Percentiles rank a stretch among this genome's conserved stretches.
These are phyloP conservation scores for Rhizoctonia solani DNA, from an alignment of 1,284 basidiomycete species.

Conservation along the genomic window DNA sequence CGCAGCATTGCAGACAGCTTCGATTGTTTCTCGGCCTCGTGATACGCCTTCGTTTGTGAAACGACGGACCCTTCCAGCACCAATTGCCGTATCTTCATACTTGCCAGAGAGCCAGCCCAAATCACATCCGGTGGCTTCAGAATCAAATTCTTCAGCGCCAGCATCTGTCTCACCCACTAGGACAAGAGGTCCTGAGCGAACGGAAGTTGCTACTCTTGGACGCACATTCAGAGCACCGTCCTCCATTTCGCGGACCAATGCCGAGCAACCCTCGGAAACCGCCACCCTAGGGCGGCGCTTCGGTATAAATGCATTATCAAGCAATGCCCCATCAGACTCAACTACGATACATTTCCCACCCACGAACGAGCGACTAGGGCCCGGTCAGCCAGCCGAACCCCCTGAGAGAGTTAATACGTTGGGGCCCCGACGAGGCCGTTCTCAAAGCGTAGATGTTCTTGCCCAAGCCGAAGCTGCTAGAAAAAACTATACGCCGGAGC, in stretches of 20 bases:
- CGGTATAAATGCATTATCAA: constrained; percentile 26
- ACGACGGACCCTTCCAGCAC: constrained; percentile 25
- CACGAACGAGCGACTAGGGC: background rate
- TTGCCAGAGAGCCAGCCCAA: constrained; percentile 2
- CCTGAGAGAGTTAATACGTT: constrained; percentile 26
- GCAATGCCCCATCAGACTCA: background rate
- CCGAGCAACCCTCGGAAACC: constrained; percentile 1
- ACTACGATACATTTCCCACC: background rate
- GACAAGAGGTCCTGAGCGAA: background rate
- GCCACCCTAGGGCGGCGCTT: constrained; percentile 30
- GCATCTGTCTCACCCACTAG: constrained; percentile 4
- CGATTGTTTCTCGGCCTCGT: constrained; percentile 14
- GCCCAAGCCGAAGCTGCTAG: constrained; percentile 22
- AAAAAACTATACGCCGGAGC: constrained; percentile 10
- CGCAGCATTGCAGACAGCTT: constrained; percentile 18
- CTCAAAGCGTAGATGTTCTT: constrained; percentile 20
- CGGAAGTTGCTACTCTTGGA: constrained; percentile 26
- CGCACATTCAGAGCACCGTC: constrained; percentile 6
- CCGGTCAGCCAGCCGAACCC: background rate
- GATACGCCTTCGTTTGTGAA: constrained; percentile 27
- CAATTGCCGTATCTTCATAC: constrained; percentile 18
- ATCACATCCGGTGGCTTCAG: constrained; percentile 4
- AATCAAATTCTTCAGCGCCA: constrained; percentile 19
- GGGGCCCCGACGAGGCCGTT: constrained; percentile 3
- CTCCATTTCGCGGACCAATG: background rate